phyloP scores from a whole-genome alignment of 179 eudicot species.

The Spinacia oleracea region DNA sequence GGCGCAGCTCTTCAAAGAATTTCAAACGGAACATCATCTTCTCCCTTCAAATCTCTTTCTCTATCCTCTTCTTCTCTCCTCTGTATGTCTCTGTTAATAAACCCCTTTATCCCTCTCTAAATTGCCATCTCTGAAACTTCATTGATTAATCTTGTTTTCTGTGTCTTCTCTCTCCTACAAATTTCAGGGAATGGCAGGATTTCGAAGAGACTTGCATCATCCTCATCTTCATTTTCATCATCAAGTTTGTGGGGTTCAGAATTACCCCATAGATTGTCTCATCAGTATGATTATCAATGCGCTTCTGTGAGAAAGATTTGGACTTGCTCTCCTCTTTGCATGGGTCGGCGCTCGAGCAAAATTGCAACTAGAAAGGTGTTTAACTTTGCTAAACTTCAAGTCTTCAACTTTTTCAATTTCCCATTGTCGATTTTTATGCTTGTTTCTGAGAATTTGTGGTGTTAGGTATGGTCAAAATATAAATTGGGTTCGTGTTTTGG shows the following conservation, averaged over 20 bases:
- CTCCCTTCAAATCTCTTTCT: conserved; percentile 37
- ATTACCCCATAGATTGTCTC: background rate
- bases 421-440: conserved; percentile 1
- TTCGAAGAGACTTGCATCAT: conserved; percentile 34
- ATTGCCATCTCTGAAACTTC: background rate
- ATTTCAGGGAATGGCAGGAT: conserved; percentile 40
- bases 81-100: conserved; percentile 23
- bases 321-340: conserved; percentile 68
- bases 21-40: conserved; percentile 31
- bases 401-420: background rate
- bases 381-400: background rate
- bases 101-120: background rate
- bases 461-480: background rate
- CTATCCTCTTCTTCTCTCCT: conserved; percentile 18
- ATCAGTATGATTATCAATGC: conserved; percentile 18
- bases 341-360: conserved; percentile 91
- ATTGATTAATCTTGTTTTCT: conserved; percentile 10
- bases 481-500: background rate
- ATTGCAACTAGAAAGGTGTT: conserved; percentile 87
- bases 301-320: conserved; percentile 47
- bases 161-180: background rate
- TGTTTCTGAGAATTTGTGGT: background rate
- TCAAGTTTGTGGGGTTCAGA: conserved; percentile 28
- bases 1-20: conserved; percentile 45
- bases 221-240: conserved; percentile 47